Percentiles rank a stretch among this genome's conserved stretches.
Evolutionary conservation across 306 rosid species (phyloP).

Genomic region (Ammopiptanthus mongolicus): DNA sequence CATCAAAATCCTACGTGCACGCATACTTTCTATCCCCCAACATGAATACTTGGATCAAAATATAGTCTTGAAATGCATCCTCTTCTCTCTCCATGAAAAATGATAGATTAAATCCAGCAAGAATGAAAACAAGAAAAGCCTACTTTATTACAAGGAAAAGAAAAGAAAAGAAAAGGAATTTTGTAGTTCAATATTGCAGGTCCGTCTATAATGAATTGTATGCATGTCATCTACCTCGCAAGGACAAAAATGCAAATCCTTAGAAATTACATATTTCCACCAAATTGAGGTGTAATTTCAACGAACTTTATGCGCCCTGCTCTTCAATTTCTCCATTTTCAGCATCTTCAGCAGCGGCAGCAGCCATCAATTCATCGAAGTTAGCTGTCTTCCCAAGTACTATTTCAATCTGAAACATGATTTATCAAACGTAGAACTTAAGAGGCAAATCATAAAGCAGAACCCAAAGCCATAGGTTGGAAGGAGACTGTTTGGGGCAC

Average conservation of each 20-base stretch:
- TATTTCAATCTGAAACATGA: constrained; percentile 59
- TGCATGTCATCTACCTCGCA: constrained; percentile 1
- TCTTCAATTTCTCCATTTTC: constrained; percentile 55
- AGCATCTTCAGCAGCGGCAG: constrained; percentile 53
- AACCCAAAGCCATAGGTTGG: background rate
- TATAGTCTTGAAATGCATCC: background rate
- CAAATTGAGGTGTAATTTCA: background rate
- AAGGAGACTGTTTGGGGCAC: background rate
- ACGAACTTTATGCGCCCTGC: constrained; percentile 30
- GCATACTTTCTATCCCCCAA: too few relatives aligned
- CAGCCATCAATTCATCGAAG: constrained; percentile 77
- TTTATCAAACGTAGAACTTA: constrained; percentile 2
- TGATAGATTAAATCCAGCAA: background rate
- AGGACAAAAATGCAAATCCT: constrained; percentile 29
- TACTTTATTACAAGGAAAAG: constrained; percentile 10
- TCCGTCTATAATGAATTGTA: constrained; percentile 2
- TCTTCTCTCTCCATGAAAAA: background rate
- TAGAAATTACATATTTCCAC: constrained; percentile 23
- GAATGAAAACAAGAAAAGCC: constrained; percentile 15
- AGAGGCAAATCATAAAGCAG: constrained; percentile 1
- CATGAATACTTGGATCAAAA: too few relatives aligned
- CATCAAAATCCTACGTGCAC: too few relatives aligned
- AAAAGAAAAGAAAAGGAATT: background rate
- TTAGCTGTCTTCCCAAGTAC: constrained; percentile 68
- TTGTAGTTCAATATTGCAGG: constrained; percentile 15